Evolutionary conservation across 164 flowering plant genomes (phyloP), one percentile per base, ranked within the genome.

Genomic region (Chimonanthus salicifolius): DNA sequence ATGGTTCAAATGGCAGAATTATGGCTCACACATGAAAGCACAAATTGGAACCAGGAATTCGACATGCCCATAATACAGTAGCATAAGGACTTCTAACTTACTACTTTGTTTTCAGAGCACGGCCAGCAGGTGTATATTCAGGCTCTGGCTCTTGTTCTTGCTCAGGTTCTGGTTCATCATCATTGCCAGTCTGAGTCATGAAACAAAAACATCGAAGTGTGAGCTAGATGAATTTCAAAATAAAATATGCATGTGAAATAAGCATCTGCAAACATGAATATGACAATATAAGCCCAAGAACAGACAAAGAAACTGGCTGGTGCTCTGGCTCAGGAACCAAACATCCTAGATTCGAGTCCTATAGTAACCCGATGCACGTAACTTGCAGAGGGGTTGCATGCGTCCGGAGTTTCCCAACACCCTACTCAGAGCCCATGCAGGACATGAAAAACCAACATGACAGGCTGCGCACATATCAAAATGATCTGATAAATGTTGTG

Each of bases 111-210:
- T 94, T 96, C 15, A 91, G 77, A 71, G 97, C 97, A 73, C 93
- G 86, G 64, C 99, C 99, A 11, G 97, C 97, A 47, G 95, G 87
- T 48, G 98, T 91, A 74, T 96, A 96, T 71, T 89, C 97, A 8
- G 86, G 83, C 83, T 81, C 87, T 7, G 87, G 92, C 82, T 87
- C 97, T 54, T 82, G 84, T 75, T 91, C 97, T 3, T 47, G 74
- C 68, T 72, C 68, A 4, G 2, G 74, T 20, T 72, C 74, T 45
- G 68, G 47, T 64, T 88, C 97, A 76, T 86, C 98, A 67, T 88
- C 96, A 67, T 84, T 88, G 70, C 91, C 92, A 83, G 83, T 86
- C 97, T 94, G 47, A 70, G 47, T 73, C 50, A 78, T 33, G 18
- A 71, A 77, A 58, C 20, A 75, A 21, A 78, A n/a, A 58, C 2